A percentile compares a stretch with the other conserved stretches of the same genome.
Evolutionary conservation across 2,329 filamentous ascomycete species (phyloP).

Genomic region (Pyrenophora graminea): DNA sequence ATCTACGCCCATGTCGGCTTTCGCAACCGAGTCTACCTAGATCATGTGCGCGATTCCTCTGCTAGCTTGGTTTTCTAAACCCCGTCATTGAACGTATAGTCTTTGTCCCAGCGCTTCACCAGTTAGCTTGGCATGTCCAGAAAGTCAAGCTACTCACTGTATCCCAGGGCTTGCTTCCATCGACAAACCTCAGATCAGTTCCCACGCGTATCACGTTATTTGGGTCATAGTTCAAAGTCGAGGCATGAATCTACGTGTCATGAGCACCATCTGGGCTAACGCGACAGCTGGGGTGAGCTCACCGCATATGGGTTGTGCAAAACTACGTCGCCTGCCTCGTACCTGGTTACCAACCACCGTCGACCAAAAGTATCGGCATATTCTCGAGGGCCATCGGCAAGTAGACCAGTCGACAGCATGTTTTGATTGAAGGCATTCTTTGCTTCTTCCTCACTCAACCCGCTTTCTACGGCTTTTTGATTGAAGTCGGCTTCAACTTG

Average conservation of each 20-base stretch:
- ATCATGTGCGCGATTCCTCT: too few species aligned
- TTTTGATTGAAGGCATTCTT: constrained; percentile 56
- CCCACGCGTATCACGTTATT: constrained; percentile 59
- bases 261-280: constrained; percentile 6
- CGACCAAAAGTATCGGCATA: constrained; percentile 52
- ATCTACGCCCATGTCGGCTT: too few species aligned
- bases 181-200: constrained; percentile 61
- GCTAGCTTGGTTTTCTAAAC: constrained; percentile 6
- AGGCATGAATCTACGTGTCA: constrained; percentile 58
- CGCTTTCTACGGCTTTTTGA: constrained; percentile 53
- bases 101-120: constrained; percentile 38
- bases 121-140: constrained; percentile 1
- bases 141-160: constrained; percentile 38
- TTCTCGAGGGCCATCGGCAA: constrained; percentile 56
- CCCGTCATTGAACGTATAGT: constrained; percentile 39
- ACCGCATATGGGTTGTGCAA: constrained; percentile 40
- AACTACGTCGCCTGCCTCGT: constrained; percentile 59
- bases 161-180: constrained; percentile 58
- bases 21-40: too few species aligned
- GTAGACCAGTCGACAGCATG: constrained; percentile 61
- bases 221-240: constrained; percentile 59
- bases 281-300: background rate
- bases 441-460: constrained; percentile 58
- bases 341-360: constrained; percentile 57
- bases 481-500: constrained; percentile 58